Evolutionary conservation across 257 asterid genomes (phyloP).

Genomic region (Rhazya stricta): DNA sequence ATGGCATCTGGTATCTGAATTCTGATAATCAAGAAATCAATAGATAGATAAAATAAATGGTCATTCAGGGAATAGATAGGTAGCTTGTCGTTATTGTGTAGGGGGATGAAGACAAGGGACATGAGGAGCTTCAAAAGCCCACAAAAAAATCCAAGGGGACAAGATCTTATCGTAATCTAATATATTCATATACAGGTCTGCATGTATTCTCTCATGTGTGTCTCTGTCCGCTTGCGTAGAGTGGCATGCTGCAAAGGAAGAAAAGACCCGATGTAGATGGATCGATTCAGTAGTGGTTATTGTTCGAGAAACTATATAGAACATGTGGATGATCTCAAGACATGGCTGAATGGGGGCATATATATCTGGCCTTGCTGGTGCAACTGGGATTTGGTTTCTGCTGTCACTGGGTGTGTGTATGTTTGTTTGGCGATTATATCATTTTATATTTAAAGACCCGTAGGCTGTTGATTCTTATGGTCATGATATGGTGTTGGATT

Average conservation of each 20-base stretch:
- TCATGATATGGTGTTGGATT: not conserved
- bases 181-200: not conserved
- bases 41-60: not conserved
- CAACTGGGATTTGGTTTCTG: not conserved
- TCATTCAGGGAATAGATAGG: not conserved
- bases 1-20: not conserved
- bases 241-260: not conserved
- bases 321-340: constrained; percentile 40
- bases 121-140: constrained; percentile 14
- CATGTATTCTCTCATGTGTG: not conserved
- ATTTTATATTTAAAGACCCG: not conserved
- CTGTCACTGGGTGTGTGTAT: not conserved
- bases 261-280: not conserved
- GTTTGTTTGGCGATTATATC: not conserved
- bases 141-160: constrained; percentile 23
- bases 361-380: constrained; percentile 9
- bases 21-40: not conserved
- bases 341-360: constrained; percentile 32
- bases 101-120: constrained; percentile 6
- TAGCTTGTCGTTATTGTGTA: constrained; percentile 24
- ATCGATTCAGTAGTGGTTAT: constrained; percentile 7
- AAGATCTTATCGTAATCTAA: constrained; percentile 51
- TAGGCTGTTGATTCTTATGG: not conserved
- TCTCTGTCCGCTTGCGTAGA: not conserved
- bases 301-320: constrained; percentile 11